A percentile compares a stretch with the other conserved stretches of the same genome.
phyloP scores from a whole-genome alignment of 1,139 yeast species.

The Zygosaccharomyces pseudobailii region DNA sequence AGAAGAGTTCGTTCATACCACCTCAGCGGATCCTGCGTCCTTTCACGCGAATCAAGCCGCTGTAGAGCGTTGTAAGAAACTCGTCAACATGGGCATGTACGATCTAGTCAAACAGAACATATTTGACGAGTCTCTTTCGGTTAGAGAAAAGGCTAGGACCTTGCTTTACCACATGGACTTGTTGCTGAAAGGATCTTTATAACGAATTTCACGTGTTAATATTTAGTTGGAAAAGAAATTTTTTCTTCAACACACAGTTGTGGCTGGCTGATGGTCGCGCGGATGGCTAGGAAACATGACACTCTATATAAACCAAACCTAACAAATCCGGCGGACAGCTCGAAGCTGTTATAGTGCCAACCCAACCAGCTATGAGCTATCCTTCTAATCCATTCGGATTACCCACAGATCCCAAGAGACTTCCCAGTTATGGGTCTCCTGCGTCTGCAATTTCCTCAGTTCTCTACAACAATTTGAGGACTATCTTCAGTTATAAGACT shows the following conservation, averaged over 20 bases:
- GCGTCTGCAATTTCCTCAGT: constrained; percentile 52
- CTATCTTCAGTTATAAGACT: constrained; percentile 66
- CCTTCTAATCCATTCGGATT: constrained; percentile 51
- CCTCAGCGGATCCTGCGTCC: constrained; percentile 8
- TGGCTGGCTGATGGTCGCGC: constrained; percentile 7
- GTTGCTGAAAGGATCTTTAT: constrained; percentile 18
- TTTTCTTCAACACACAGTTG: constrained; percentile 10
- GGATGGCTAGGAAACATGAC: not conserved
- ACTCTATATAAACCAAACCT: not conserved
- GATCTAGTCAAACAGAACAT: constrained; percentile 29
- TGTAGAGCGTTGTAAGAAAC: constrained; percentile 26
- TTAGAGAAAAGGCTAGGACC: constrained; percentile 33
- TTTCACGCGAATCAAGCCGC: constrained; percentile 19
- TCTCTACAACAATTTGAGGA: constrained; percentile 55
- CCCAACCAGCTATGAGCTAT: constrained; percentile 1
- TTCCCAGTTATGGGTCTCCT: constrained; percentile 58
- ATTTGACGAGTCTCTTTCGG: constrained; percentile 28
- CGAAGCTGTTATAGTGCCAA: not conserved
- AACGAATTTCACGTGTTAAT: constrained; percentile 1
- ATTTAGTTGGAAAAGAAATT: not conserved
- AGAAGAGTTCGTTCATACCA: constrained; percentile 18
- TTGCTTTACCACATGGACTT: constrained; percentile 32
- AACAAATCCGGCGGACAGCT: not conserved
- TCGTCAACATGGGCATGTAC: constrained; percentile 27
- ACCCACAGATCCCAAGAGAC: constrained; percentile 50